These are phyloP conservation scores for Penicillium odoratum DNA, from an alignment of 495 filamentous ascomycete genomes.

Conservation along the genomic window DNA sequence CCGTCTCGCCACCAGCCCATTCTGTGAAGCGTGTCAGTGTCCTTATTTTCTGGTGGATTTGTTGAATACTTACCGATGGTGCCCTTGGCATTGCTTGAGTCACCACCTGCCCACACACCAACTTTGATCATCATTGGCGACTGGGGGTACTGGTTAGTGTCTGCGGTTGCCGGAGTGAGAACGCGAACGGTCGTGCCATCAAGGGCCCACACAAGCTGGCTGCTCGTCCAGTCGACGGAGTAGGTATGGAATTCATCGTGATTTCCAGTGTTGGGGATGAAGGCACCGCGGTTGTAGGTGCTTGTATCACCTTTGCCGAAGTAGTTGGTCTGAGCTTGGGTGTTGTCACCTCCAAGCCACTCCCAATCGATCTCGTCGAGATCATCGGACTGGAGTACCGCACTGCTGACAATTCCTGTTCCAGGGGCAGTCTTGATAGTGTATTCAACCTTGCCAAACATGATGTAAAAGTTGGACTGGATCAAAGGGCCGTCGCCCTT, in stretches of 20 bases:
- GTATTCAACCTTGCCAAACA: constrained; percentile 65
- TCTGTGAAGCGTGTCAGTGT: constrained; percentile 40
- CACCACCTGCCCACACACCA: constrained; percentile 86
- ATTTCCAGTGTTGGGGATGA: constrained; percentile 51
- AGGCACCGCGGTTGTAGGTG: constrained; percentile 62
- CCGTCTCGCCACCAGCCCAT: constrained; percentile 83
- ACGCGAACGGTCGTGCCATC: constrained; percentile 68
- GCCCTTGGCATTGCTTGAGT: constrained; percentile 57
- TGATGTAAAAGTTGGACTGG: constrained; percentile 71
- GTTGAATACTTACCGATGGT: constrained; percentile 61
- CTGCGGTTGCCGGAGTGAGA: constrained; percentile 62
- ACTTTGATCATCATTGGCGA: constrained; percentile 83
- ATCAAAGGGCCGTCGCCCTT: constrained; percentile 83
- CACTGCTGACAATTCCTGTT: constrained; percentile 67
- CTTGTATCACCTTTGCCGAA: constrained; percentile 80
- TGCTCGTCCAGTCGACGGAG: constrained; percentile 77
- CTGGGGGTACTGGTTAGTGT: constrained; percentile 73
- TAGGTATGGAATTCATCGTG: constrained; percentile 74
- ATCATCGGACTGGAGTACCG: constrained; percentile 80
- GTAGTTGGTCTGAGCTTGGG: constrained; percentile 73
- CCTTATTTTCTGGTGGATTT: background rate
- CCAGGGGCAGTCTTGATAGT: constrained; percentile 61
- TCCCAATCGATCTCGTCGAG: constrained; percentile 93
- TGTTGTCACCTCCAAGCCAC: constrained; percentile 67
- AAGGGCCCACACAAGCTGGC: constrained; percentile 69